Evolutionary conservation across 306 rosid species (phyloP).

Genomic region (Vigna angularis): DNA sequence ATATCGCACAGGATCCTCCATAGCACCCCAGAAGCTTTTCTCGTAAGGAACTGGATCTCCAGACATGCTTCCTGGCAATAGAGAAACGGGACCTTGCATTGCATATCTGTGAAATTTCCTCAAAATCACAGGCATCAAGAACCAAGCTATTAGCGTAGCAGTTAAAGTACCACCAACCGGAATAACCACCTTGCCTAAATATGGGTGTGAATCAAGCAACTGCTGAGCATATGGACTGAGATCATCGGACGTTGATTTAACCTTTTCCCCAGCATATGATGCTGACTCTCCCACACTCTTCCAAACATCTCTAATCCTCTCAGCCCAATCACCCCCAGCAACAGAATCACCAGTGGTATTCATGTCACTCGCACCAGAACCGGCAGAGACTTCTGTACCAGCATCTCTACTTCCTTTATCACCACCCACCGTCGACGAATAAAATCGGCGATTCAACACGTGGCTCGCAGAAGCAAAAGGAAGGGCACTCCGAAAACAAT

Average conservation of each 20-base stretch:
- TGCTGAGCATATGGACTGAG: constrained; percentile 69
- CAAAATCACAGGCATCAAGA: constrained; percentile 83
- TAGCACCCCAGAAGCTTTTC: constrained; percentile 91
- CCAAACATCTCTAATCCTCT: constrained; percentile 65
- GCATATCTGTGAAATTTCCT: constrained; percentile 80
- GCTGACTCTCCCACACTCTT: constrained; percentile 65
- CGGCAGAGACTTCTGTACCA: constrained; percentile 54
- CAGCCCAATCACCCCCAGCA: constrained; percentile 61
- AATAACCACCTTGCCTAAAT: constrained; percentile 63
- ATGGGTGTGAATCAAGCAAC: constrained; percentile 73
- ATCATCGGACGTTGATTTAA: constrained; percentile 68
- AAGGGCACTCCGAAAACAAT: constrained; percentile 37
- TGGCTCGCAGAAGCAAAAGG: constrained; percentile 44
- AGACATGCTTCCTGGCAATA: constrained; percentile 52
- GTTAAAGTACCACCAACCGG: constrained; percentile 70
- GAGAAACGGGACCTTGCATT: constrained; percentile 59
- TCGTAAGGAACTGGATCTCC: constrained; percentile 70
- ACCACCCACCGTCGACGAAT: constrained; percentile 54
- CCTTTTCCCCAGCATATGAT: constrained; percentile 65
- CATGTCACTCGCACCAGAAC: constrained; percentile 57
- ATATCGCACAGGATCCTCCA: constrained; percentile 90
- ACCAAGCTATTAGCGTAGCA: constrained; percentile 81
- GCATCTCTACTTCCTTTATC: constrained; percentile 54
- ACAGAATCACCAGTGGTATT: constrained; percentile 47
- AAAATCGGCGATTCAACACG: constrained; percentile 51